phyloP scores from a whole-genome alignment of 2,329 filamentous ascomycete species.

The Trichoderma oligosporum region DNA sequence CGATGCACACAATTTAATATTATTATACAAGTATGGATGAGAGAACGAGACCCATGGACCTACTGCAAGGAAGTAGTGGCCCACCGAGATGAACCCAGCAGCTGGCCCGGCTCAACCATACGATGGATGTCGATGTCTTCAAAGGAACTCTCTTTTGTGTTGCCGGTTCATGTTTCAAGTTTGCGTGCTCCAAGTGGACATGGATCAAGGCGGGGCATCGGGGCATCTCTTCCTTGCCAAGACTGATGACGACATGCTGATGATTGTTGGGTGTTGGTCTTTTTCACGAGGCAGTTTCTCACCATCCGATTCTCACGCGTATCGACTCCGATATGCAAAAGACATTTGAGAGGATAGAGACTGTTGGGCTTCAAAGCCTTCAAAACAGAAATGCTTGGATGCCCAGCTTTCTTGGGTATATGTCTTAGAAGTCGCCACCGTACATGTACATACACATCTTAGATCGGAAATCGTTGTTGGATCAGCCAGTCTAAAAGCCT shows the following conservation, averaged over 20 bases:
- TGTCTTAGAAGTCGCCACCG: not conserved
- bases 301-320: not conserved
- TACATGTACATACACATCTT: not conserved
- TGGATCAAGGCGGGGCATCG: constrained; percentile 11
- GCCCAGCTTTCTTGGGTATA: not conserved
- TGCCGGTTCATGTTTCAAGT: constrained; percentile 12
- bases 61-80: not conserved
- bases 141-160: not conserved
- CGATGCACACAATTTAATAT: constrained; percentile 11
- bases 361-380: not conserved
- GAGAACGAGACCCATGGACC: constrained; percentile 1
- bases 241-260: constrained; percentile 18
- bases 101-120: not conserved
- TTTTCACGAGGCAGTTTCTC: not conserved
- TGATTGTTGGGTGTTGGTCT: constrained; percentile 7
- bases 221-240: constrained; percentile 3
- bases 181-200: constrained; percentile 9
- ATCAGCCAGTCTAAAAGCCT: constrained; percentile 2
- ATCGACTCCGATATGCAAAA: not conserved
- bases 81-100: constrained; percentile 15
- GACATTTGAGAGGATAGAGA: not conserved
- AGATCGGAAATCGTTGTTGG: not conserved
- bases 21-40: too few species aligned
- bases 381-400: not conserved
- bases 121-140: constrained; percentile 7